Conservation (phyloP, 768 basidiomycete genomes). For the Rickenella mellea region DNA sequence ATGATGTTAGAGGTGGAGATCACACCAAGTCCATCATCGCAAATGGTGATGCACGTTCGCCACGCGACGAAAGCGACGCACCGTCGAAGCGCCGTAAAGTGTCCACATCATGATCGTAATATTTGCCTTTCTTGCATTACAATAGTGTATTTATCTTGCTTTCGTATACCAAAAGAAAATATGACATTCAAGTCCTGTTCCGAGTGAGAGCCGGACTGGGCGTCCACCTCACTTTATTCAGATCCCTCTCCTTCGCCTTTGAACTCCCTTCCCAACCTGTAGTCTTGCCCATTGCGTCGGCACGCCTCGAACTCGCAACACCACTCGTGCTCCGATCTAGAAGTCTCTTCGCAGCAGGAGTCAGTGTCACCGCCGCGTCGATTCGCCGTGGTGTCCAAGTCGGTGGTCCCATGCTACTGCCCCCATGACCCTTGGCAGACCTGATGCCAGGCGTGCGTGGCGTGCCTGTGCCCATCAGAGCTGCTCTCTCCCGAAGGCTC, state of each 20-base stretch:
- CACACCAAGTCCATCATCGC: conserved; percentile 7
- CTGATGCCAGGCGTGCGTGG: conserved; percentile 27
- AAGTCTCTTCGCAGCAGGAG: conserved; percentile 76
- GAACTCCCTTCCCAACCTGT: conserved; percentile 44
- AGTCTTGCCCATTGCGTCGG: conserved; percentile 54
- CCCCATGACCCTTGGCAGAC: conserved; percentile 26
- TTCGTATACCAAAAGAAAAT: background rate
- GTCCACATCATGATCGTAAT: background rate
- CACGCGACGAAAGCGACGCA: conserved; percentile 8
- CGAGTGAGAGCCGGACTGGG: conserved; percentile 52
- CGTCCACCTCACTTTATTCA: conserved; percentile 68
- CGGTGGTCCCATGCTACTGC: conserved; percentile 71
- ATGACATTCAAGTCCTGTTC: conserved; percentile 18
- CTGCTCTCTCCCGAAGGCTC: conserved; percentile 71
- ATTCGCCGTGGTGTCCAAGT: conserved; percentile 69
- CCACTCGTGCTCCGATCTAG: conserved; percentile 66
- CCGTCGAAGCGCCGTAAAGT: background rate
- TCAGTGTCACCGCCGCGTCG: conserved; percentile 65
- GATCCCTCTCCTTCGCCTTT: conserved; percentile 46
- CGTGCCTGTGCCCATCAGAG: conserved; percentile 38
- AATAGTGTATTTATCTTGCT: background rate
- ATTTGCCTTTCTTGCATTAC: background rate
- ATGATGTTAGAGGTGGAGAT: conserved; percentile 6
- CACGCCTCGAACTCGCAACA: conserved; percentile 49
- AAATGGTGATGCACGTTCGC: conserved; percentile 9